phyloP scores from a whole-genome alignment of 768 basidiomycete species.

The Phlebiopsis gigantea region DNA sequence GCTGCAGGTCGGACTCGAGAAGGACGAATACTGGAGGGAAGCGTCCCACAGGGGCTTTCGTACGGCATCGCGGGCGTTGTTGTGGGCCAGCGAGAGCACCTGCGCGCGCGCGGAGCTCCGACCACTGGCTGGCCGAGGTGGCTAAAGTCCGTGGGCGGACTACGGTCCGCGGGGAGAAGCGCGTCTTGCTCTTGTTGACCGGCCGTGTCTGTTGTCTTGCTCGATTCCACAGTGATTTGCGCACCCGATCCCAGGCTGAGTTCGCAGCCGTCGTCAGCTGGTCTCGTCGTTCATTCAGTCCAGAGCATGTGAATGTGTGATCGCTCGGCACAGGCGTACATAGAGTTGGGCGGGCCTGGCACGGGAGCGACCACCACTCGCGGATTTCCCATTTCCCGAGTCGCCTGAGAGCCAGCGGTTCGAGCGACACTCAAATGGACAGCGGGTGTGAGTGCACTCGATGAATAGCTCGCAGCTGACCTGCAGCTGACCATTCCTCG shows the following conservation, averaged over 20 bases:
- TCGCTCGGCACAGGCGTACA: neutral
- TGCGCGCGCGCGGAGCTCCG: neutral
- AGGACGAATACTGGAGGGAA: neutral
- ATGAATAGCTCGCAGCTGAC: neutral
- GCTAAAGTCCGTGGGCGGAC: neutral
- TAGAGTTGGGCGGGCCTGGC: neutral
- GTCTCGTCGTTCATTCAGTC: neutral
- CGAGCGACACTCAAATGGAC: neutral
- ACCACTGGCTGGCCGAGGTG: neutral
- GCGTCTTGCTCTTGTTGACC: neutral
- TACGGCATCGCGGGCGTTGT: neutral
- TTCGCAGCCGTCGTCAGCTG: neutral
- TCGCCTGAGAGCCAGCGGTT: neutral
- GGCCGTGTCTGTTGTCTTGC: neutral
- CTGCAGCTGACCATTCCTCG: neutral
- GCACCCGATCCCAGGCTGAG: neutral
- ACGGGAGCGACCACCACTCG: neutral
- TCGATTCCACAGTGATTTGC: neutral
- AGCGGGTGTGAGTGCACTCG: neutral
- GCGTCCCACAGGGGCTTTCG: neutral
- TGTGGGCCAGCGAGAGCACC: neutral
- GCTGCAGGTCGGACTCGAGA: neutral
- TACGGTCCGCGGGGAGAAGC: neutral
- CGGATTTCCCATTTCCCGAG: neutral
- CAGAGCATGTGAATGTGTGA: neutral